Evolutionary conservation across 148 eudicot species (phyloP).

Genomic region (Chenopodium album): DNA sequence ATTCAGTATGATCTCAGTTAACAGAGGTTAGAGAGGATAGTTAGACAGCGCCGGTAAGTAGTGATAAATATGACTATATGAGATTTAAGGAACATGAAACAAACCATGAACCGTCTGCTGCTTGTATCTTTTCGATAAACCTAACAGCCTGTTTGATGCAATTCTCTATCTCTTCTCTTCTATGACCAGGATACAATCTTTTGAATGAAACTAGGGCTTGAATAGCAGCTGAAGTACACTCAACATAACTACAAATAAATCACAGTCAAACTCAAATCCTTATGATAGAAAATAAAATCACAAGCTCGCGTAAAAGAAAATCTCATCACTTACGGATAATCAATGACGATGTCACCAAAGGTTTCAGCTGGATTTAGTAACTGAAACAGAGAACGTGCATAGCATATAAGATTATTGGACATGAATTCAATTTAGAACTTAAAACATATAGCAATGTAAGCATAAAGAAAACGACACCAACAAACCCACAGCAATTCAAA

Average conservation of each 20-base stretch:
- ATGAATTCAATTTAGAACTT: background rate
- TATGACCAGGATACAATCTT: constrained; percentile 77
- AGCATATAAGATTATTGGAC: constrained; percentile 4
- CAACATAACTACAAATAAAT: constrained; percentile 66
- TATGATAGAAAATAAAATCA: background rate
- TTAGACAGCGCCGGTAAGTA: background rate
- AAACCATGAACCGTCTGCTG: constrained; percentile 92
- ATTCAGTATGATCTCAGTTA: background rate
- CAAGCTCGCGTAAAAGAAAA: background rate
- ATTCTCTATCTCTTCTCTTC: constrained; percentile 63
- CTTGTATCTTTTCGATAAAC: constrained; percentile 80
- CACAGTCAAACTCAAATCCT: constrained; percentile 3
- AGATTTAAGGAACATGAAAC: constrained; percentile 26
- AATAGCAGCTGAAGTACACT: constrained; percentile 94
- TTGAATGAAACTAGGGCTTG: constrained; percentile 79
- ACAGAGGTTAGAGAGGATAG: background rate
- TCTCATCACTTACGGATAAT: constrained; percentile 81
- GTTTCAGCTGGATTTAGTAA: constrained; percentile 95
- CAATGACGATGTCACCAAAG: constrained; percentile 97
- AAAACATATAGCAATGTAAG: background rate
- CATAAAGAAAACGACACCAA: background rate
- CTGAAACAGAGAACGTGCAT: constrained; percentile 37
- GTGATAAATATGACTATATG: background rate
- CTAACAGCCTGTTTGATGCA: constrained; percentile 61
- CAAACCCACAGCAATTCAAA: background rate